phyloP scores from a whole-genome alignment of 108 stramenopile species.

The Tribonema minus region DNA sequence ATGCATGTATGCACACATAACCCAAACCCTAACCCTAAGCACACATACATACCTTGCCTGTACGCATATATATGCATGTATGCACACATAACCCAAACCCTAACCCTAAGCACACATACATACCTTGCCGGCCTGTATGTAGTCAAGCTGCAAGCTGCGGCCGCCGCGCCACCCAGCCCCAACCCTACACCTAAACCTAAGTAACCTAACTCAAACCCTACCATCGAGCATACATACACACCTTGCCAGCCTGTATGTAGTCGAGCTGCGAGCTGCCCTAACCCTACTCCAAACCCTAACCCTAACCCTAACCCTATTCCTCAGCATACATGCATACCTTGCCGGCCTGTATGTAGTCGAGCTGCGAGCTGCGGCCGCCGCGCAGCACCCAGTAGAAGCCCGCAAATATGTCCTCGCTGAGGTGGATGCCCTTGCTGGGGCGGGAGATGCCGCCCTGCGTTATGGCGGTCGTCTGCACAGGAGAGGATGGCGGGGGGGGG shows the following conservation, averaged over 20 bases:
- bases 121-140: no score
- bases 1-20: neutral
- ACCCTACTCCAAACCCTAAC: neutral
- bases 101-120: neutral
- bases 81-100: neutral
- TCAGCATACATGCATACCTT: neutral
- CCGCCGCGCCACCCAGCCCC: neutral
- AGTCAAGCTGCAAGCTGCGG: slow-evolving; percentile 18
- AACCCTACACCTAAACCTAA: neutral
- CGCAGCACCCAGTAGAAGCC: slow-evolving; percentile 44
- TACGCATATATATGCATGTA: no score
- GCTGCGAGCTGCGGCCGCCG: slow-evolving; percentile 31
- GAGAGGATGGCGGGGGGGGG: neutral
- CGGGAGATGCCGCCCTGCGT: slow-evolving; percentile 43
- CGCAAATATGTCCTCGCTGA: slow-evolving; percentile 45
- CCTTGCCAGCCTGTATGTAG: no score
- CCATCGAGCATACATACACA: neutral
- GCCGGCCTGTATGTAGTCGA: slow-evolving; percentile 40
- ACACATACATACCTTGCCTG: no score
- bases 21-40: neutral
- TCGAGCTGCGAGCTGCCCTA: slow-evolving; percentile 34
- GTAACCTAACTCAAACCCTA: neutral
- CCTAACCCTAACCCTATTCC: neutral
- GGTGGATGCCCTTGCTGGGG: slow-evolving; percentile 45
- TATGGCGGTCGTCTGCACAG: slow-evolving; percentile 11